Base-by-base conservation (phyloP, 495 filamentous ascomycete species). In the Hypoxylon rickii region DNA sequence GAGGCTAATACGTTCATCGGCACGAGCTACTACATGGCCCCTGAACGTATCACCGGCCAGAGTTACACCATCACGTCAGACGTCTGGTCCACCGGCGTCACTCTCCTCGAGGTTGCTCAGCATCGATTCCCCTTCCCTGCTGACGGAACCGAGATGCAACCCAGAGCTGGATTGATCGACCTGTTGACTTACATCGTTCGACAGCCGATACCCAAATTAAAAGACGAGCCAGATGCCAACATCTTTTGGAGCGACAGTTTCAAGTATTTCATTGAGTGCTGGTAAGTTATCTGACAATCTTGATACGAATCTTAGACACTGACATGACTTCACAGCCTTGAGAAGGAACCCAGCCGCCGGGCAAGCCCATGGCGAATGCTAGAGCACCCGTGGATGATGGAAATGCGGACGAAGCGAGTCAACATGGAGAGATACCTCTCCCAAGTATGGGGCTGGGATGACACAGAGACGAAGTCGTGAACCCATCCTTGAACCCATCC, bases 1-100 rank as follows among this genome's bases (percentile, higher is more conserved):
- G 95, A 97, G 67, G 94, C 94, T 55, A 97, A 97, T 73, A 98
- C 94, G 3, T 98, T 97, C 67, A 98, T 98, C 68, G 94, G 94
- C 18, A 98, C 94, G 26, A 95, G 90, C 15, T 97, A 97, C 72
- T 98, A 98, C 76, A 98, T 98, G 94, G 95, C 94, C 3, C 94
- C 94, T 0, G 94, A 98, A 70, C 87, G 94, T 38, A 98, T 98
- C 71, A 96, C 92, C 1, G 94, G 94, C 42, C 89, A 97, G 75
- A 89, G 86, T 12, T 98, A 98, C 71, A 98, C 95, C 46, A 98
- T 98, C 73, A 98, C 92, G 1, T 96, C 90, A 2, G 94, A 98
- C 64, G 94, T 98, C 46, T 98, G 94, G 94, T 96, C 90, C 11
- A 83, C 96, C 8, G 94, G 94, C 56, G 94, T 98, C 50, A 96